Base-by-base conservation (phyloP, 2,329 filamentous ascomycete species). In the Setomelanomma holmii region DNA sequence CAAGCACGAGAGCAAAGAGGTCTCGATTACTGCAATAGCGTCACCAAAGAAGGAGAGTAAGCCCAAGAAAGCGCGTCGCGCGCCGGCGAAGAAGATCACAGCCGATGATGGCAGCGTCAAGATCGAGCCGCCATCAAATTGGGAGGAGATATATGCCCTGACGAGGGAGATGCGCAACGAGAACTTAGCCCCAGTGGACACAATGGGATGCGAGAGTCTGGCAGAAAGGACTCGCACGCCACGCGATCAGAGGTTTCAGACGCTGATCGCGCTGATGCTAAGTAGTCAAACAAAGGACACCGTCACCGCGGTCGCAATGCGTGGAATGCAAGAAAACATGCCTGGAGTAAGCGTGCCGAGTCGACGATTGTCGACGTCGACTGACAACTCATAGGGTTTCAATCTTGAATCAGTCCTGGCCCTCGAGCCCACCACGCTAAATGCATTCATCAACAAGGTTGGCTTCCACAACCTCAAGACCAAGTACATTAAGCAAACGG, bases 401-500 rank as follows among this genome's bases (percentile, higher is more conserved):
- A 93, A 85, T 48, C 79, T 97, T 44, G 84, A 90, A 56, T 91
- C 92, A 56, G 82, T 97, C 50, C 80, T 96, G 10, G 85, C 86
- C 2, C 86, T 92, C 22, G 82, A 88, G 4, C 85, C 90, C 1
- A 78, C 79, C 1, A 73, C 79, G 12, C 79, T 90, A 20, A 93
- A 96, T 71, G 78, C 86, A 64, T 79, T 96, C 61, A 96, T 96
- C 59, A 83, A 84, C 72, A 87, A 89, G 61, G 92, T 96, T 35
- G 93, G 93, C 21, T 97, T 97, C 73, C 93, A 96, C 79, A 96
- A 96, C 69, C 93, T 92, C 76, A 97, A 97, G 78, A 95, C 92
- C 2, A 89, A 87, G 76, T 89, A 86, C 71, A 88, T 96, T 69
- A 91, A 95, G 73, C 81, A 86, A 50, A 81, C 89, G 1, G 91